Percentiles rank a stretch among this genome's conserved stretches.
Conservation (phyloP, 129 eudicot genomes). For the Lactuca saligna region DNA sequence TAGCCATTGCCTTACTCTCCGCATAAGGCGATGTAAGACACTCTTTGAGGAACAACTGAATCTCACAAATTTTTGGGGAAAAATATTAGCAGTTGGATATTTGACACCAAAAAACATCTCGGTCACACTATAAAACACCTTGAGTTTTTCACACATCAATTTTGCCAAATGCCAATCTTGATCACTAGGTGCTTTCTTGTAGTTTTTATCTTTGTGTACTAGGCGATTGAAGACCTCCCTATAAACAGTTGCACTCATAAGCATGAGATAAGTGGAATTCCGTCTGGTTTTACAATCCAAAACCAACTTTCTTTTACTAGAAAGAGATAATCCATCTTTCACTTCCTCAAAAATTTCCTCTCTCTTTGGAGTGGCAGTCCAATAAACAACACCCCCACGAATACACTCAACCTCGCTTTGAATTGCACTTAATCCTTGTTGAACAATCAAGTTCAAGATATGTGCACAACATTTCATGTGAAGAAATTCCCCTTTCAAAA, state of each 20-base stretch:
- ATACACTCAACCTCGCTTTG: neutral
- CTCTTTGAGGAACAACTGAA: neutral
- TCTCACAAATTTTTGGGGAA: neutral
- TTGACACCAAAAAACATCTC: too few species aligned
- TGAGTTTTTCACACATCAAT: too few species aligned
- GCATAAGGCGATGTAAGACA: neutral
- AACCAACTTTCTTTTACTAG: too few species aligned
- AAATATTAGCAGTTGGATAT: neutral
- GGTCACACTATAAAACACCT: too few species aligned
- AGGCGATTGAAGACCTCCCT: neutral
- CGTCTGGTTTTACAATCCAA: neutral
- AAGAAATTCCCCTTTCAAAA: neutral
- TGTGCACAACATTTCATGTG: conserved; percentile 14
- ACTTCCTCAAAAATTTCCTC: neutral
- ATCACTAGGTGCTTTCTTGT: neutral
- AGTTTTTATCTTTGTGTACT: neutral
- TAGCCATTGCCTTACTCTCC: neutral
- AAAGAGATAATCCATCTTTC: neutral
- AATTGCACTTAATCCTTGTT: neutral
- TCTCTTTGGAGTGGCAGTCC: conserved; percentile 2
- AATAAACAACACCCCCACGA: neutral
- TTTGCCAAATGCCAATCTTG: too few species aligned
- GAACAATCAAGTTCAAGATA: too few species aligned
- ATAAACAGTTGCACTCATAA: neutral
- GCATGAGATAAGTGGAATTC: neutral